Evolutionary conservation across 1,139 yeast species (phyloP), one percentile per base, ranked within the genome.

Genomic region (Diutina siamensis): DNA sequence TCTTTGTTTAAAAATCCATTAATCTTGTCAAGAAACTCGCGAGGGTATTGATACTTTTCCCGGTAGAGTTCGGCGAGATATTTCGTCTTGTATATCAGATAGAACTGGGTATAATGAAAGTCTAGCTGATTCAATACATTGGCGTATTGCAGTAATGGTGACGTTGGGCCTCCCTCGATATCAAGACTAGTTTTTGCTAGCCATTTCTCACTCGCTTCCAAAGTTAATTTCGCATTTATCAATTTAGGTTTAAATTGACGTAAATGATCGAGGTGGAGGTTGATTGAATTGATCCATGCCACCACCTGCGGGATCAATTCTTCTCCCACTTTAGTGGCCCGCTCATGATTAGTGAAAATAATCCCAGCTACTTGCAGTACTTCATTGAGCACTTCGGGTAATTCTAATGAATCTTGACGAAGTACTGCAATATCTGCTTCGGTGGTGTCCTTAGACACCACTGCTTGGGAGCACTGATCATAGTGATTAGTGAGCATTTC

Each of bases 401-500:
- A 35, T 15, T 44, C 45, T 15, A 10, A 20, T 8, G 25, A 20
- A 21, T 44, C 45, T 10, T 33, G 22, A 12, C 40, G 20, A 8
- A 44, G 22, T 3, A 44, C 31, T 12, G 35, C 40, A n/a, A 22
- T 13, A 17, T 33, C 40, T 4, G 25, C 38, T 2, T 33, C 33
- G 3, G 5, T 15, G 18, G 44, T 19, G 9, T 32, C 31, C 9
- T 27, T 20, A 13, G 22, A 21, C 5, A 13, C 18, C 15, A 18
- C 18, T 1, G 28, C 44, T 19, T 40, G 44, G 7, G 35, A 9
- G 55, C 57, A 45, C 28, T 42, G 34, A 13, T 41, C 45, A 21
- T 25, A 45, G 33, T 45, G 96, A 47, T 78, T 76, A 5, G 95
- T 83, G 35, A 88, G 64, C 57, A 88, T 79, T 49, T 79, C 81